Evolutionary conservation across 148 eudicot genomes (phyloP).

Genomic region (Nyssa sinensis): DNA sequence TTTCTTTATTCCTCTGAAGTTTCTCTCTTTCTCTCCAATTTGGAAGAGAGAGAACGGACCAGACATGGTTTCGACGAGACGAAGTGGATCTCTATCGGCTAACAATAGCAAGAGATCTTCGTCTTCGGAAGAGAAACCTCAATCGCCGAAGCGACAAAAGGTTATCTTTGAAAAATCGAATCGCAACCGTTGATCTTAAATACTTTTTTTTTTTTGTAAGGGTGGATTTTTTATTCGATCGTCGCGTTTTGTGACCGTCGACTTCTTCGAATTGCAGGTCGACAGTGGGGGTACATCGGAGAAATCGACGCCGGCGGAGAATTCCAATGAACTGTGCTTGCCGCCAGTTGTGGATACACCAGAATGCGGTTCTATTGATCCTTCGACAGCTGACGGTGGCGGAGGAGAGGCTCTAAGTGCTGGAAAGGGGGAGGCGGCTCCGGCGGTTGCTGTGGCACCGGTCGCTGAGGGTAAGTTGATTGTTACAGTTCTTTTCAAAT

Average conservation of each 20-base stretch:
- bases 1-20: slow-evolving; percentile 4
- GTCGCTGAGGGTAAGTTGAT: slow-evolving; percentile 38
- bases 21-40: slow-evolving; percentile 7
- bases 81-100: slow-evolving; percentile 71
- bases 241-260: background rate
- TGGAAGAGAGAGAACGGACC: slow-evolving; percentile 17
- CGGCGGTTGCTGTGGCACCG: slow-evolving; percentile 34
- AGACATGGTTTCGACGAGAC: slow-evolving; percentile 81
- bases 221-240: background rate
- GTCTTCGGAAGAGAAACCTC: slow-evolving; percentile 52
- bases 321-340: slow-evolving; percentile 47
- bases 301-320: slow-evolving; percentile 45
- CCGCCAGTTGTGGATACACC: slow-evolving; percentile 38
- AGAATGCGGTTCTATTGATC: slow-evolving; percentile 17
- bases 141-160: slow-evolving; percentile 74
- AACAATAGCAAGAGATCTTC: slow-evolving; percentile 43
- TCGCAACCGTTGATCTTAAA: background rate
- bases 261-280: slow-evolving; percentile 32
- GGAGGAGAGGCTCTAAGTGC: slow-evolving; percentile 23
- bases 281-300: slow-evolving; percentile 44
- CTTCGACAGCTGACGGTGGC: slow-evolving; percentile 19
- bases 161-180: slow-evolving; percentile 19
- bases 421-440: slow-evolving; percentile 31
- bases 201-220: background rate
- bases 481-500: background rate